Evolutionary conservation across 2,329 filamentous ascomycete species (phyloP).

Genomic region (Teratosphaeria pseudoeucalypti): DNA sequence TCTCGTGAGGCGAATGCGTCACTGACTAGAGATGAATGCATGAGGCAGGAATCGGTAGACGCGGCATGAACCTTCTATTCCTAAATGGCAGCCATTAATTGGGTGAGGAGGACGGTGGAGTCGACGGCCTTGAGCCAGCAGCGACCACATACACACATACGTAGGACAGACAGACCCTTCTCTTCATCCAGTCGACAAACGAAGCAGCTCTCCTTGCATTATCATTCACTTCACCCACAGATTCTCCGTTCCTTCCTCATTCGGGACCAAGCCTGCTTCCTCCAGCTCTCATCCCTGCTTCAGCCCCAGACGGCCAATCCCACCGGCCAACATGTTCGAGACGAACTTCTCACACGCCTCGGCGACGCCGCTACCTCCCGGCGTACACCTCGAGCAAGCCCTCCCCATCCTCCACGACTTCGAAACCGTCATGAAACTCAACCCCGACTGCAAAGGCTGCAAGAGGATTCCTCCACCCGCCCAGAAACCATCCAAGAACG

Average conservation of each 20-base stretch:
- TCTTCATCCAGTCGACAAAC: not conserved
- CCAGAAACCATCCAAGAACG: slow-evolving; percentile 7
- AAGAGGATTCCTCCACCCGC: slow-evolving; percentile 13
- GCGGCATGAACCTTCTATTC: not conserved
- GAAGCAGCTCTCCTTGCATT: not conserved
- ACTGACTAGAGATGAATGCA: not conserved
- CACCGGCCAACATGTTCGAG: slow-evolving; percentile 21
- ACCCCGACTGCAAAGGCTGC: slow-evolving; percentile 23
- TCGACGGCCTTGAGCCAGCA: not conserved
- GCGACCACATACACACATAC: not conserved
- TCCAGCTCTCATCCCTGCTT: not conserved
- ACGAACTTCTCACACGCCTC: slow-evolving; percentile 23
- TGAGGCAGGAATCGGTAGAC: not conserved
- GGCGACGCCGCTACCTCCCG: slow-evolving; percentile 16
- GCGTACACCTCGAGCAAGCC: slow-evolving; percentile 15
- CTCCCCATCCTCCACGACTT: slow-evolving; percentile 25
- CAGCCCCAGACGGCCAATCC: not conserved
- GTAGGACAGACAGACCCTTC: not conserved
- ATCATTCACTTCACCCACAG: not conserved
- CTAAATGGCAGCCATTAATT: not conserved
- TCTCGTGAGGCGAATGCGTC: not conserved
- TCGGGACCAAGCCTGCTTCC: not conserved
- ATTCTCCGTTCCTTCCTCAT: not conserved
- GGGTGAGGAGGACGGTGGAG: not conserved
- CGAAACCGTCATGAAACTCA: slow-evolving; percentile 21